These are phyloP conservation scores for Boletus coccyginus DNA, from an alignment of 768 basidiomycete genomes.

Conservation along the genomic window DNA sequence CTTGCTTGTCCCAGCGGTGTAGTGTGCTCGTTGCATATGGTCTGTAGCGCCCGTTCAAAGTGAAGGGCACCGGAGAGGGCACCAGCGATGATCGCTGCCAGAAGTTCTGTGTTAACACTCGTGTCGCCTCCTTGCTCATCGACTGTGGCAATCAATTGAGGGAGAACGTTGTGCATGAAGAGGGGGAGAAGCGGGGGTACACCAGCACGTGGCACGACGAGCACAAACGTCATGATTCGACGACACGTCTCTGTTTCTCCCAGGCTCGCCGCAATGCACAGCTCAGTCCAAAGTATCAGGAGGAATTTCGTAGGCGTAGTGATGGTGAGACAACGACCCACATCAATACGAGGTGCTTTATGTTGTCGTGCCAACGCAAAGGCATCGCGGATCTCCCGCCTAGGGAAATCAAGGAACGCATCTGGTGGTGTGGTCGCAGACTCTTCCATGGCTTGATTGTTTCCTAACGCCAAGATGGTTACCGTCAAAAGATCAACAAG, in stretches of 20 bases:
- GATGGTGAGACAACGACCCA: slow-evolving; percentile 62
- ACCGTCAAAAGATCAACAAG: neutral
- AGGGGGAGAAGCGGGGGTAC: slow-evolving; percentile 68
- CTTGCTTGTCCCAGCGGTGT: slow-evolving; percentile 61
- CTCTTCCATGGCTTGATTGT: slow-evolving; percentile 16
- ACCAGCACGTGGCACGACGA: slow-evolving; percentile 57
- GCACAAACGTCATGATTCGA: slow-evolving; percentile 64
- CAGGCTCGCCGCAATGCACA: slow-evolving; percentile 49
- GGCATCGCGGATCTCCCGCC: slow-evolving; percentile 54
- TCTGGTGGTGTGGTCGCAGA: slow-evolving; percentile 26
- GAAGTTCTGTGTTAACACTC: slow-evolving; percentile 55
- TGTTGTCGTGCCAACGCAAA: slow-evolving; percentile 56
- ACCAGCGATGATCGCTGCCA: slow-evolving; percentile 64
- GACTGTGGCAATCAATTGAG: slow-evolving; percentile 50
- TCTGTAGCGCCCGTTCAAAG: slow-evolving; percentile 64
- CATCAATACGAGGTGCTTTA: slow-evolving; percentile 62
- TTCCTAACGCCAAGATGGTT: slow-evolving; percentile 11
- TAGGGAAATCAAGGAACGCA: slow-evolving; percentile 53
- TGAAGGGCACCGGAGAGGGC: slow-evolving; percentile 66
- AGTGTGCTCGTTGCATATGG: slow-evolving; percentile 47
- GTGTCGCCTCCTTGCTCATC: slow-evolving; percentile 56
- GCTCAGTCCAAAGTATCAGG: slow-evolving; percentile 64
- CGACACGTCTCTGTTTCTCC: slow-evolving; percentile 63
- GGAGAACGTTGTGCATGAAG: slow-evolving; percentile 68
- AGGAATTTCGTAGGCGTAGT: slow-evolving; percentile 62